A percentile compares a stretch with the other conserved stretches of the same genome.
Conservation (phyloP, 208 protist species). For the Naegleria fowleri region DNA sequence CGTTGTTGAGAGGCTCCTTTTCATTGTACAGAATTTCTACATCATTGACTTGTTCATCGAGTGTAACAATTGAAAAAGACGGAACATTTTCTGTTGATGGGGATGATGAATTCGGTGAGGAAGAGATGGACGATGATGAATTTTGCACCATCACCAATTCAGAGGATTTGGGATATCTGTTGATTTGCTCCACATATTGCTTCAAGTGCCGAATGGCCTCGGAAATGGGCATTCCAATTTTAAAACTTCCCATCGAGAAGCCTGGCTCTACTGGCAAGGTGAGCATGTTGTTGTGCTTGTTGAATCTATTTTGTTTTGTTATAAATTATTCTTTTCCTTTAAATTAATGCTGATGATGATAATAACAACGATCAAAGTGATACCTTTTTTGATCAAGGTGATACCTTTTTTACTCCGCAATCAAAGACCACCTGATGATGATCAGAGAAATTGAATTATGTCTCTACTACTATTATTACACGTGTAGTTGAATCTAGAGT, state of each 20-base stretch:
- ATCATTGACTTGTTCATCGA: not conserved
- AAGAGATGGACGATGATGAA: not conserved
- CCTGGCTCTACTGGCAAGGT: not conserved
- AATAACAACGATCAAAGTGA: too few species aligned
- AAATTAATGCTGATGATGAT: too few species aligned
- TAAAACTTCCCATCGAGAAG: not conserved
- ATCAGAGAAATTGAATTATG: too few species aligned
- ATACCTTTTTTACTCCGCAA: too few species aligned
- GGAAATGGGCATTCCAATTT: constrained; percentile 11
- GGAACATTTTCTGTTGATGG: not conserved
- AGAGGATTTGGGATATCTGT: not conserved
- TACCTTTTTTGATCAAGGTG: too few species aligned
- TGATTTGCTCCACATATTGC: not conserved
- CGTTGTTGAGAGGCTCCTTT: not conserved
- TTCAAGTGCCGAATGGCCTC: constrained; percentile 10
- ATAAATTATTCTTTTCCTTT: too few species aligned
- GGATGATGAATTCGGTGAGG: not conserved
- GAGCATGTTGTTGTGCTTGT: constrained; percentile 1
- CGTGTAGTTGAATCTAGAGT: too few species aligned
- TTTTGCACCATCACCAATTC: not conserved
- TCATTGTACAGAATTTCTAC: constrained; percentile 20
- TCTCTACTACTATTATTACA: too few species aligned
- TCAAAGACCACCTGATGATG: too few species aligned
- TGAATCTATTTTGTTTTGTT: too few species aligned
- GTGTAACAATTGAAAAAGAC: not conserved